Base-by-base conservation (phyloP, 805 yeast genomes). In the Metschnikowia picachoensis region DNA sequence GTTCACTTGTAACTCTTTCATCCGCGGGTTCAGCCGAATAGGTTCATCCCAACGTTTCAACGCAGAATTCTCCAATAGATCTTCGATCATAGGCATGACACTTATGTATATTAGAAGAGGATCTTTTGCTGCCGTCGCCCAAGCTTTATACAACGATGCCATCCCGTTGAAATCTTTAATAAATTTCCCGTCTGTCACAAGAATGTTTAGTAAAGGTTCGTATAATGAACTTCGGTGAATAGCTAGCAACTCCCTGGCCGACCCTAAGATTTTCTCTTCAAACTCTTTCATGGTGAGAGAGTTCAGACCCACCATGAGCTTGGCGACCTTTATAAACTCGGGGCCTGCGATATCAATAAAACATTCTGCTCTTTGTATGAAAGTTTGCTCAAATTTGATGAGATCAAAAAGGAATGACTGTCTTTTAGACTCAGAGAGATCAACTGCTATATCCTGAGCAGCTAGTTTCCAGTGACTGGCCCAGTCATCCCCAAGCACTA, bases 331-430 rank as follows among this genome's bases (percentile, higher is more conserved):
- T 14, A 70, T 53, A 40, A 72, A 71, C 42, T 64, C 70, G 0
- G 76, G 76, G 0, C 70, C 76, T 4, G 69, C 75, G 6, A 60
- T 46, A 58, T 77, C 78, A 3, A 85, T 69, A 43, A 87, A 83
- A 3, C 84, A 79, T 50, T 75, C 73, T 2, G 90, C 83, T 57
- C 87, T 76, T 40, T 78, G 80, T 20, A 87, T 75, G 43, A 84
- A 85, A 14, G 80, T 75, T 55, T 84, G 87, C 53, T 87, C 95
- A 39, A 81, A 77, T 46, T 80, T 72, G 28, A 88, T 78, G 39
- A 87, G 66, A 59, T 88, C 96, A 64, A 85, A 89, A 4, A 87
- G 76, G 47, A 83, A 80, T 46, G 87, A 83, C 60, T 88, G 96
- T 32, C 80, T 73, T 56, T 79, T 80, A n/a, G 81, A 70, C 44